These are phyloP conservation scores for Colletotrichum destructivum DNA, from an alignment of 2,329 filamentous ascomycete genomes.

Conservation along the genomic window DNA sequence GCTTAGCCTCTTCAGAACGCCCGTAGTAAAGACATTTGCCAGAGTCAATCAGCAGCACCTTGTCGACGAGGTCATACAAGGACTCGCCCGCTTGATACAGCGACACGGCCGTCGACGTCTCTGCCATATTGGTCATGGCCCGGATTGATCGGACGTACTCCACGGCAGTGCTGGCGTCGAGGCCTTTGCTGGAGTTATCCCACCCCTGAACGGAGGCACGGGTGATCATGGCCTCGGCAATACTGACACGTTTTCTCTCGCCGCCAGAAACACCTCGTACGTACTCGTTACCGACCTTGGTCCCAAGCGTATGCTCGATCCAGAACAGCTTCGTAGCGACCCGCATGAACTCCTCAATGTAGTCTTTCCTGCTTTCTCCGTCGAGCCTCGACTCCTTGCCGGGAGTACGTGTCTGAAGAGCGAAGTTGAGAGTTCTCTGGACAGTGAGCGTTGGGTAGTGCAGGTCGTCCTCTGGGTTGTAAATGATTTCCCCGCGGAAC, in stretches of 20 bases:
- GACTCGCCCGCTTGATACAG: slow-evolving; percentile 75
- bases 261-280: slow-evolving; percentile 74
- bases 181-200: slow-evolving; percentile 78
- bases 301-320: slow-evolving; percentile 77
- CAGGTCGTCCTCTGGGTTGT: slow-evolving; percentile 77
- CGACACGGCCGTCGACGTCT: slow-evolving; percentile 73
- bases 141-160: slow-evolving; percentile 77
- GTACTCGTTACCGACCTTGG: slow-evolving; percentile 78
- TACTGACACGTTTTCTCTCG: slow-evolving; percentile 81
- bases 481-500: slow-evolving; percentile 76
- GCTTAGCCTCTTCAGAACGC: slow-evolving; percentile 71
- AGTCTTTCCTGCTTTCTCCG: slow-evolving; percentile 71
- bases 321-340: slow-evolving; percentile 80
- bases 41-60: slow-evolving; percentile 76
- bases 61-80: slow-evolving; percentile 73
- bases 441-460: slow-evolving; percentile 80
- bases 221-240: slow-evolving; percentile 77
- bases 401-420: slow-evolving; percentile 72
- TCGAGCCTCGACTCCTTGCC: slow-evolving; percentile 66
- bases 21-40: slow-evolving; percentile 83
- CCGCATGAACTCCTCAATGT: slow-evolving; percentile 67
- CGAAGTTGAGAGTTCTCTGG: slow-evolving; percentile 77
- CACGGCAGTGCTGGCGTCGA: slow-evolving; percentile 76
- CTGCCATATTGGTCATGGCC: slow-evolving; percentile 76
- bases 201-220: slow-evolving; percentile 78